Percentiles rank a stretch among this genome's conserved stretches.
Evolutionary conservation across 257 asterid species (phyloP).

Genomic region (Nicotiana attenuata): DNA sequence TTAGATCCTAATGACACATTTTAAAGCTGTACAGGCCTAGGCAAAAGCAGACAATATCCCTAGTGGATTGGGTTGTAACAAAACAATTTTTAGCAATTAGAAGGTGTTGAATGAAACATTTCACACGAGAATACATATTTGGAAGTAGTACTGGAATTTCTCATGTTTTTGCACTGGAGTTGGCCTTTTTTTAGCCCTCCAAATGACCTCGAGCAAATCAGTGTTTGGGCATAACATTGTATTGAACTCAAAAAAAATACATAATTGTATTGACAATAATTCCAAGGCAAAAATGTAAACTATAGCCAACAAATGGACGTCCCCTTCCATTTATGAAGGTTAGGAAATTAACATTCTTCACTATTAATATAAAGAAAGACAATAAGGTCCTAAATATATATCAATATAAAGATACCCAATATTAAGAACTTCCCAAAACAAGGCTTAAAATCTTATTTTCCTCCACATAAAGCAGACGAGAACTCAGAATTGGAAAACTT

Average conservation of each 20-base stretch:
- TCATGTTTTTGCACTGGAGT: neutral
- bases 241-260: neutral
- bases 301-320: neutral
- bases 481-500: neutral
- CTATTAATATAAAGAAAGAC: neutral
- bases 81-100: too few relatives aligned
- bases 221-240: neutral
- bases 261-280: neutral
- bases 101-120: neutral
- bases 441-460: neutral
- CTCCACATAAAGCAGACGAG: neutral
- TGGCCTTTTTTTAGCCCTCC: neutral
- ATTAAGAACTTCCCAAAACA: neutral
- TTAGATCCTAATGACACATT: too few relatives aligned
- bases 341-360: neutral
- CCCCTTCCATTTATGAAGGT: neutral
- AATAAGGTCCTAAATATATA: neutral
- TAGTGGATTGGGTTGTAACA: too few relatives aligned
- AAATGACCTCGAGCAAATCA: too few relatives aligned
- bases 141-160: neutral
- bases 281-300: neutral
- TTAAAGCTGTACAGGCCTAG: too few relatives aligned
- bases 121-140: neutral
- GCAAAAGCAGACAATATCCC: too few relatives aligned
- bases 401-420: neutral